These are phyloP conservation scores for Pseudocercospora crystallina DNA, from an alignment of 2,329 filamentous ascomycete genomes.

Conservation along the genomic window DNA sequence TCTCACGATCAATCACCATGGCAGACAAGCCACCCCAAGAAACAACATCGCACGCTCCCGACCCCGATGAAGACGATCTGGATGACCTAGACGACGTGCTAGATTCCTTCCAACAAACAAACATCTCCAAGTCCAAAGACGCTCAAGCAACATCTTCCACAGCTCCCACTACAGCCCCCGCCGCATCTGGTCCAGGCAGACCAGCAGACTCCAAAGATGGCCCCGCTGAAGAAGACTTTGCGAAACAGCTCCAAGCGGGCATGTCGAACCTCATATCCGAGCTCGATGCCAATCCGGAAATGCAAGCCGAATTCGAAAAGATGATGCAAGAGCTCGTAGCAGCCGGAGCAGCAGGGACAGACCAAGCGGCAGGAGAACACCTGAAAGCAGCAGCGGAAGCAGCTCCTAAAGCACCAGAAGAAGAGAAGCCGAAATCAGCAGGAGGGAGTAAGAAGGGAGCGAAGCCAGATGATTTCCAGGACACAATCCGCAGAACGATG, in stretches of 20 bases:
- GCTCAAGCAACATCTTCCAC: conserved; percentile 26
- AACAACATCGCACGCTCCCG: conserved; percentile 52
- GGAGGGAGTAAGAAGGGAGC: conserved; percentile 7
- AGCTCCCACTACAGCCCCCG: conserved; percentile 32
- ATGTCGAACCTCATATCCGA: conserved; percentile 82
- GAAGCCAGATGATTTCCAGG: conserved; percentile 68
- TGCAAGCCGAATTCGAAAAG: conserved; percentile 73
- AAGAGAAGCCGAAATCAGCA: conserved; percentile 22
- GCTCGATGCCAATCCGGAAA: conserved; percentile 61
- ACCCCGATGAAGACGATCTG: conserved; percentile 88
- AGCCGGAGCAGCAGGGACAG: conserved; percentile 44
- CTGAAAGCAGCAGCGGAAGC: conserved; percentile 35
- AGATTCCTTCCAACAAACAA: conserved; percentile 76
- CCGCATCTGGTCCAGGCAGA: conserved; percentile 42
- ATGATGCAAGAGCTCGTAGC: conserved; percentile 52
- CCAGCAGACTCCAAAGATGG: conserved; percentile 33
- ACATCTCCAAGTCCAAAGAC: conserved; percentile 43
- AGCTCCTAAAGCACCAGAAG: conserved; percentile 22
- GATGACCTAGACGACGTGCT: conserved; percentile 95
- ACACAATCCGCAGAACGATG: conserved; percentile 91
- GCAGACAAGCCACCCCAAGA: conserved; percentile 29
- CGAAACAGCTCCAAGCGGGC: conserved; percentile 80
- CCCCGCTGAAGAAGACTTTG: conserved; percentile 68
- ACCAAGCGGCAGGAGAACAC: conserved; percentile 33
- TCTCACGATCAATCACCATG: conserved; percentile 19